Evolutionary conservation across 176 grass and related monocot species (phyloP).

Genomic region (Oryza coarctata): DNA sequence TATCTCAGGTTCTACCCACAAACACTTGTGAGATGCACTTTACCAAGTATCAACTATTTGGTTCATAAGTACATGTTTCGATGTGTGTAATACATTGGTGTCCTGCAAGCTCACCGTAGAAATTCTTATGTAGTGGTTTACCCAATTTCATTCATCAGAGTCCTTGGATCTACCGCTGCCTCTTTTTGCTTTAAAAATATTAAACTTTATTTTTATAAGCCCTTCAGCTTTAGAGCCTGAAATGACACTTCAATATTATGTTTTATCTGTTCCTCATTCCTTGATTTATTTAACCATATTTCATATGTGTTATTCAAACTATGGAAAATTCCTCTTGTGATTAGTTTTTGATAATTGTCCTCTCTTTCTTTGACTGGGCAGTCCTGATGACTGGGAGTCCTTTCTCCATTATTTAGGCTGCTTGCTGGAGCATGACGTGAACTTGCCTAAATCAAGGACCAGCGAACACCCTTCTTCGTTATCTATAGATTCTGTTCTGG

Average conservation of each 20-base stretch:
- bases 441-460: conserved; percentile 62
- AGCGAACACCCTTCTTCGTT: conserved; percentile 34
- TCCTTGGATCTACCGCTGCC: background rate
- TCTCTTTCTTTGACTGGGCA: conserved; percentile 63
- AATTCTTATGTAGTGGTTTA: background rate
- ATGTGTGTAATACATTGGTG: conserved; percentile 8
- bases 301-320: conserved; percentile 12
- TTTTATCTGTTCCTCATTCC: background rate
- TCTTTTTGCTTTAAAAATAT: background rate
- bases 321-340: conserved; percentile 1
- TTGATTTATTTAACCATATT: conserved; percentile 21
- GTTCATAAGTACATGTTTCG: background rate
- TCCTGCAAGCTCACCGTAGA: background rate
- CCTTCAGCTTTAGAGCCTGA: background rate
- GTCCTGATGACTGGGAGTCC: conserved; percentile 98
- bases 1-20: background rate
- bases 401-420: conserved; percentile 97
- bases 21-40: background rate
- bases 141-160: conserved; percentile 2
- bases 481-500: conserved; percentile 49
- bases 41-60: conserved; percentile 13
- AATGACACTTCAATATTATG: conserved; percentile 20
- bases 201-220: background rate
- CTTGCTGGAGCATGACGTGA: conserved; percentile 77
- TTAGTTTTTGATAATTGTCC: conserved; percentile 53